Evolutionary conservation across 352 stramenopile species (phyloP).

Genomic region (Pythium coloratum): DNA sequence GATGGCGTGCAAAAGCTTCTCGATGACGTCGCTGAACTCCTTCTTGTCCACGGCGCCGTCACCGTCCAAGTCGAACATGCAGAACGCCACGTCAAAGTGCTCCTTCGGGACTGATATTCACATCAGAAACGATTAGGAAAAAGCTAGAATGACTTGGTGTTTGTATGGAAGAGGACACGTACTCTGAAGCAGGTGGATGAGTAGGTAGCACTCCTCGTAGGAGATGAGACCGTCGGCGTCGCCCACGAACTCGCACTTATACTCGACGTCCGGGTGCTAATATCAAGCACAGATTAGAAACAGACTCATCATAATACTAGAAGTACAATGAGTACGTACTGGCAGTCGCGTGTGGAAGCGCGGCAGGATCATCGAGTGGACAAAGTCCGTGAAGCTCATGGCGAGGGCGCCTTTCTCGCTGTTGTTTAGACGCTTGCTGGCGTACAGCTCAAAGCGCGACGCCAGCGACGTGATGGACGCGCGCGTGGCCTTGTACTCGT

Average conservation of each 20-base stretch:
- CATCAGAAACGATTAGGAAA: not conserved
- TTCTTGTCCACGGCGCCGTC: constrained; percentile 72
- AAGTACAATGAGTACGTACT: constrained; percentile 27
- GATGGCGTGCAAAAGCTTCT: constrained; percentile 57
- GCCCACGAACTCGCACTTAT: constrained; percentile 74
- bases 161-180: constrained; percentile 9
- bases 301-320: not conserved
- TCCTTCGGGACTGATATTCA: constrained; percentile 55
- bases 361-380: constrained; percentile 72
- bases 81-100: constrained; percentile 80
- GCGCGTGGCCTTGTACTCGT: constrained; percentile 56
- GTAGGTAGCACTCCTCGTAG: constrained; percentile 80
- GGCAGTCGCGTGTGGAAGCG: constrained; percentile 63
- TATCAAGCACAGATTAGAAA: no score
- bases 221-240: constrained; percentile 71
- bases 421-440: constrained; percentile 40
- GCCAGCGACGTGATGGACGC: constrained; percentile 42
- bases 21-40: constrained; percentile 74
- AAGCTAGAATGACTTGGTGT: not conserved
- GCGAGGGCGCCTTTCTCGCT: constrained; percentile 30
- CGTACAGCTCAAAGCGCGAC: constrained; percentile 59
- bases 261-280: constrained; percentile 54
- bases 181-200: constrained; percentile 80
- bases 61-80: constrained; percentile 78
- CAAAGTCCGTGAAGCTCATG: constrained; percentile 85